A percentile compares a stretch with the other conserved stretches of the same genome.
phyloP scores from a whole-genome alignment of 139 green algal species.

The Bryopsis sp. region DNA sequence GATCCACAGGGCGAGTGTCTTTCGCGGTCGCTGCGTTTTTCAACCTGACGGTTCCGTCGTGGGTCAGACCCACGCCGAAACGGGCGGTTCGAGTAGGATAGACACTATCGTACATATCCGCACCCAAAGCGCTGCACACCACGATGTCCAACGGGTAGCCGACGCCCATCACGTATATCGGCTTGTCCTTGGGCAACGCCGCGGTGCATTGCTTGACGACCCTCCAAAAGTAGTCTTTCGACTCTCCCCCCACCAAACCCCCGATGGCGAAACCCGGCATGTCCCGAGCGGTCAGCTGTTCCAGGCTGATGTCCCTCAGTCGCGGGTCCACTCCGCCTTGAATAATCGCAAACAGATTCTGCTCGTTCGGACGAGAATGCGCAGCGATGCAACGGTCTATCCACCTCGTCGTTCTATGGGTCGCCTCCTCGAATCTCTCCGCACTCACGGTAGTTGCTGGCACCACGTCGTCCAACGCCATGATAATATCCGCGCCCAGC shows the following conservation, averaged over 20 bases:
- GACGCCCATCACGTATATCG: conserved; percentile 90
- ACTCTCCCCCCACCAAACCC: conserved; percentile 86
- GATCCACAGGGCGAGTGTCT: conserved; percentile 40
- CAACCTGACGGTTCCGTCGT: conserved; percentile 66
- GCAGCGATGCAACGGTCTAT: conserved; percentile 91
- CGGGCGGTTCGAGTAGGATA: conserved; percentile 91
- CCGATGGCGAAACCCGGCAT: conserved; percentile 90
- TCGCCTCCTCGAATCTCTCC: conserved; percentile 83
- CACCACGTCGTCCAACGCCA: conserved; percentile 96
- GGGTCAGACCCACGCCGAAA: conserved; percentile 88
- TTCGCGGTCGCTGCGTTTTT: conserved; percentile 49
- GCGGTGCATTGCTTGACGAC: conserved; percentile 77
- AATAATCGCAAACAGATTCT: conserved; percentile 89
- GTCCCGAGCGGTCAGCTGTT: conserved; percentile 53
- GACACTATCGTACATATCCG: conserved; percentile 94
- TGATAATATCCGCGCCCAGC: conserved; percentile 90
- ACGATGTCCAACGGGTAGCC: conserved; percentile 94
- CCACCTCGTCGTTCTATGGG: conserved; percentile 82
- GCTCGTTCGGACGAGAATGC: conserved; percentile 64
- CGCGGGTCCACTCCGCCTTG: conserved; percentile 58
- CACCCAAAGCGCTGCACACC: conserved; percentile 83
- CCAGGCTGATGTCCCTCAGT: conserved; percentile 58
- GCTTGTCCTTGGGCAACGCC: conserved; percentile 73
- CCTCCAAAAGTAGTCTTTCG: conserved; percentile 85
- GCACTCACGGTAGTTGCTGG: conserved; percentile 43